Base-by-base conservation (phyloP, 2,329 filamentous ascomycete genomes). In the Trichoderma sp. region DNA sequence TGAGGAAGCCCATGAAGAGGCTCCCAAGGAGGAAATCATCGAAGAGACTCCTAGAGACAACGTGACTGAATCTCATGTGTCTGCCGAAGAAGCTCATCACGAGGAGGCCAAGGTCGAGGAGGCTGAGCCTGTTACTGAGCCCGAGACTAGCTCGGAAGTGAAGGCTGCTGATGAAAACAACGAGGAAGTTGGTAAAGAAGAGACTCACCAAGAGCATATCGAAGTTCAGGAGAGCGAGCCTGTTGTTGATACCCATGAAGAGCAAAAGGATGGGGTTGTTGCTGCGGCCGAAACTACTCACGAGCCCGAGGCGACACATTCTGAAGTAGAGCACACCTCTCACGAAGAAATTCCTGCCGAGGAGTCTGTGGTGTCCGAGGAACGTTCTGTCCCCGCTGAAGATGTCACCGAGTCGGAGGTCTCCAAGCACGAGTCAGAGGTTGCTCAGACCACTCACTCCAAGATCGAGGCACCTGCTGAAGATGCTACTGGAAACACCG, bases 191-290 rank as follows among this genome's bases (percentile, higher is more conserved):
- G 43, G 46, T 5, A 39, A 67, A 14, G 59, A 68, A 55, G 30
- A 54, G 46, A 30, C 34, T 11, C 30, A 63, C 16, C 46, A 70
- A 11, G 63, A 69, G 58, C 60, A 69, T 18, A 28, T 26, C 43
- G 39, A 46, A 26, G 34, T 28, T 30, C 43, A 46, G 6, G 32
- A 59, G 54, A 39, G 4, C 3, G 69, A 61, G 68, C 70, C 73
- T 71, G 71, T 74, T 66, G 28, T 26, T 34, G 51, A 59, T 4
- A 32, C 18, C 16, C 30, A 43, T 11, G n/a, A 26, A 46, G 59
- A 52, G 13, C 30, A 21, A 32, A 63, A 68, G 69, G 68, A 64
- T 68, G 71, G 61, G 68, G 71, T 73, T 72, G 70, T 74, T 68
- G 70, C 72, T n/a, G 72, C 75, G 64, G 71, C 13, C 37, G 66